Evolutionary conservation across 805 yeast genomes (phyloP), one percentile per base, ranked within the genome.

Genomic region (Henningerozyma blattae): DNA sequence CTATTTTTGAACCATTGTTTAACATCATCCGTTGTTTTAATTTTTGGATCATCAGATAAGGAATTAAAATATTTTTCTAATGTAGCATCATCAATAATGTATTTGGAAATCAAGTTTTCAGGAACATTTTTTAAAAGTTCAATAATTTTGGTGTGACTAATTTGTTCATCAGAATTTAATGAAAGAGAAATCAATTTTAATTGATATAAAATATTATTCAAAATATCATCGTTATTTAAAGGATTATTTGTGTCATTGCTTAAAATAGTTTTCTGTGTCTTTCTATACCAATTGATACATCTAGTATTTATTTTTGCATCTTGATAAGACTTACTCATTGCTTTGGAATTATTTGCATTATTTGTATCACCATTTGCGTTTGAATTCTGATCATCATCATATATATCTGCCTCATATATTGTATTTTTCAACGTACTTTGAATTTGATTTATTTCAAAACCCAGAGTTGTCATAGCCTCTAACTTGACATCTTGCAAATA

Each of bases 311-410:
- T n/a, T n/a, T n/a, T n/a, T n/a, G n/a, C n/a, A n/a, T n/a, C n/a
- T n/a, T n/a, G n/a, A n/a, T n/a, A n/a, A n/a, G n/a, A n/a, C n/a
- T n/a, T n/a, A n/a, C n/a, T n/a, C n/a, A n/a, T n/a, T n/a, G n/a
- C n/a, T n/a, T n/a, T n/a, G n/a, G n/a, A n/a, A n/a, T n/a, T n/a
- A n/a, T n/a, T n/a, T n/a, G n/a, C n/a, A n/a, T n/a, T n/a, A n/a
- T n/a, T n/a, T n/a, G n/a, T n/a, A n/a, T n/a, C n/a, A n/a, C n/a
- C n/a, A n/a, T n/a, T n/a, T n/a, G n/a, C n/a, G n/a, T n/a, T n/a
- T n/a, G n/a, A n/a, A n/a, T n/a, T n/a, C n/a, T n/a, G 34, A 5
- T 33, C 46, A 29, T 50, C 55, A 35, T 50, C 55, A 28, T 50
- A 50, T 28, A 50, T 41, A n/a, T 40, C 37, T 3, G 55, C 52